Evolutionary conservation across 352 stramenopile species (phyloP).

Genomic region (Blastocystis sp.): DNA sequence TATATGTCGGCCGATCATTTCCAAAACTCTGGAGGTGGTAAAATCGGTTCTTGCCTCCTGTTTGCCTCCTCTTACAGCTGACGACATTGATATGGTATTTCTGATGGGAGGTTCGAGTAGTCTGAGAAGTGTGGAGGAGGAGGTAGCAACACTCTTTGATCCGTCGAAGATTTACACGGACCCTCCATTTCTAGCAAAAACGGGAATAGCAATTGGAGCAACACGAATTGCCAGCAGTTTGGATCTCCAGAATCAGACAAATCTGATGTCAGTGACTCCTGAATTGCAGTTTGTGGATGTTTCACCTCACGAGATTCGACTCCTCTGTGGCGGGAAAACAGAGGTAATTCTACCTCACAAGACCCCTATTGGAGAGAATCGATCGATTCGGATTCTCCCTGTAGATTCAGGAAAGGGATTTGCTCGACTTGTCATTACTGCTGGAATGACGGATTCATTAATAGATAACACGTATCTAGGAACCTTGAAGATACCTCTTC

Average conservation of each 20-base stretch:
- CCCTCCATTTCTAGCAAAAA: not conserved
- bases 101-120: slow-evolving; percentile 38
- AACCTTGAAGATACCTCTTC: not conserved
- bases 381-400: slow-evolving; percentile 15
- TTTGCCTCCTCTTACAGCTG: not conserved
- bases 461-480: not conserved
- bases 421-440: not conserved
- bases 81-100: slow-evolving; percentile 39
- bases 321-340: not conserved
- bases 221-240: not conserved
- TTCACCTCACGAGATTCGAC: not conserved
- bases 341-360: not conserved
- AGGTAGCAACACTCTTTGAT: not conserved
- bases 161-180: not conserved
- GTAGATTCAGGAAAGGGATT: not conserved
- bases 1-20: not conserved
- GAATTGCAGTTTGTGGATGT: not conserved
- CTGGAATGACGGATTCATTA: not conserved
- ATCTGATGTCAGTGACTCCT: not conserved
- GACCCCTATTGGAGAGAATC: not conserved
- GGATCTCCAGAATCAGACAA: not conserved
- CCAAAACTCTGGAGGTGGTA: not conserved
- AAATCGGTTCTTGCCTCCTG: not conserved
- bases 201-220: slow-evolving; percentile 6
- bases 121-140: not conserved